phyloP scores from a whole-genome alignment of 768 basidiomycete genomes.

The Gloeophyllum trabeum region DNA sequence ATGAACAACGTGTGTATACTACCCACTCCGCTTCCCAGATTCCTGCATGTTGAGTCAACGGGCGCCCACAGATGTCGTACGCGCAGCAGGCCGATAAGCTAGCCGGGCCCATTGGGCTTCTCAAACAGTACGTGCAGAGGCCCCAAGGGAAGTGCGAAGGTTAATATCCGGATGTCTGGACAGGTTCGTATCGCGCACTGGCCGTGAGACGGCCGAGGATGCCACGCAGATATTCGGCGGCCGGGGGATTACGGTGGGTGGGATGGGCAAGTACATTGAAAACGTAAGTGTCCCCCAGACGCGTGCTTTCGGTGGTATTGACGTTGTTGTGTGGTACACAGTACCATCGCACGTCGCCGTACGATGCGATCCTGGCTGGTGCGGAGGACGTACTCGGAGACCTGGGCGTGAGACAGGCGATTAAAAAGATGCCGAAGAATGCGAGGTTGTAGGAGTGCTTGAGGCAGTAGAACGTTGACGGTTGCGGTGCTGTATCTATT shows the following conservation, averaged over 20 bases:
- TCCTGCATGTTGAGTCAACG: constrained; percentile 4
- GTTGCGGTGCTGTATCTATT: no score
- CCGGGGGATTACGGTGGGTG: constrained; percentile 73
- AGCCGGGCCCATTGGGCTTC: constrained; percentile 79
- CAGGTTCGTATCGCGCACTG: constrained; percentile 59
- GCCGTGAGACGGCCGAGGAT: constrained; percentile 61
- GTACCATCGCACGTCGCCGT: constrained; percentile 78
- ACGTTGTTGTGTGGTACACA: constrained; percentile 14
- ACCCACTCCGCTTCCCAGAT: constrained; percentile 4
- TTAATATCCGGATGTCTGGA: constrained; percentile 4
- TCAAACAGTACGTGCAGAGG: constrained; percentile 70
- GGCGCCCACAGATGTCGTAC: constrained; percentile 74
- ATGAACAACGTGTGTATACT: constrained; percentile 66
- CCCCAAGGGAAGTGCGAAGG: background rate
- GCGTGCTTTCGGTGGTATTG: background rate
- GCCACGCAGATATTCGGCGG: constrained; percentile 86
- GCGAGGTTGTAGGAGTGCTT: constrained; percentile 21
- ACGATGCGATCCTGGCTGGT: constrained; percentile 78
- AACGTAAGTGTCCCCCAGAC: constrained; percentile 36
- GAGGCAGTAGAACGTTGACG: no score
- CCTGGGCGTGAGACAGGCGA: constrained; percentile 61
- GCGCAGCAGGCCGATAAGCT: constrained; percentile 74
- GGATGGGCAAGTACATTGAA: constrained; percentile 80
- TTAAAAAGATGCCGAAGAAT: constrained; percentile 55
- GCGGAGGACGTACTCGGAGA: constrained; percentile 68